Evolutionary conservation across 140 eudicot genomes (phyloP), one percentile per base, ranked within the genome.

Genomic region (Flaveria floridana): DNA sequence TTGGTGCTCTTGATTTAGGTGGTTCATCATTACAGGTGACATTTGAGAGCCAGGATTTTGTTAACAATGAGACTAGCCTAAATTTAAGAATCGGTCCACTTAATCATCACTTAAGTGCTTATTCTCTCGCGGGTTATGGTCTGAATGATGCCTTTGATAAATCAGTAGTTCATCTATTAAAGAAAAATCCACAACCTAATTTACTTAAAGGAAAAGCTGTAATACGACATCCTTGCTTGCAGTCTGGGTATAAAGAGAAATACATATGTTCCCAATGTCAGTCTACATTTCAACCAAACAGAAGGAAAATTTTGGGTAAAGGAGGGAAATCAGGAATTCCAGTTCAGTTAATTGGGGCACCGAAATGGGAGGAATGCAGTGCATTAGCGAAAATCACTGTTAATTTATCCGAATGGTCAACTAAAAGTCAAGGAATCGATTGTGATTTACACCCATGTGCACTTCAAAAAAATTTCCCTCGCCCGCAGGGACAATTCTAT

Each of bases 1-100:
- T 85, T 79, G 99, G 99, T 76, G 96, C 99, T n/a, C 97, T 94
- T 39, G 99, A 94, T 81, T 82, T 94, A 63, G 99, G 99, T 59
- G 99, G 99, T 51, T 88, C 96, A 15, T 94, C 99, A 0, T 76
- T 94, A 80, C 99, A 94, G 74, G 96, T 94, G 53, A 94, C 99
- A 20, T 94, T 94, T 80, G 99, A 94, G 85, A 86, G 85, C 55
- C 71, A 88, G 21, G 85, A 78, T 53, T 79, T 71, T 58, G 37
- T 70, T 10, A 82, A 76, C 70, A 89, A 87, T 4, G 88, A 88
- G 19, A 86, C 95, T 7, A 88, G 89, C 83, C 83, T 94, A 76
- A 82, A 91, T 74, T 83, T 94, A 61, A 83, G 89, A 66, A 88
- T 94, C n/a, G 99, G 99, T 53, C 74, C 90, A 50, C 91, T 88